Conservation (phyloP, 2,329 filamentous ascomycete genomes). For the Trichoderma sp. region DNA sequence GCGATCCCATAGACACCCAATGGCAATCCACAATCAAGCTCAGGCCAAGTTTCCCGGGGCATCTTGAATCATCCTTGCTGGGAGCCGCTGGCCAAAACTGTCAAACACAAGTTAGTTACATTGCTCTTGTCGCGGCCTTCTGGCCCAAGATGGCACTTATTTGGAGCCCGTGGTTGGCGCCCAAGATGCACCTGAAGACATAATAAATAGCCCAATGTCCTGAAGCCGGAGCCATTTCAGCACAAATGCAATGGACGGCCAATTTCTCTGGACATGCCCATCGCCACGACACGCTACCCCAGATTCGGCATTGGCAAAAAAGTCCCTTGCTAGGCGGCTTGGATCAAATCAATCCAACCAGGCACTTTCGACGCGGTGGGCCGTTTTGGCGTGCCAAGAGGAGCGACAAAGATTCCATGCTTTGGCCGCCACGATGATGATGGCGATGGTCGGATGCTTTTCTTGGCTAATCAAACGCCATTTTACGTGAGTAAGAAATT, state of each 20-base stretch:
- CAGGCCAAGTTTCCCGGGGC: neutral
- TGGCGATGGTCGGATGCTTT: neutral
- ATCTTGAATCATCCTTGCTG: neutral
- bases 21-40: neutral
- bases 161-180: neutral
- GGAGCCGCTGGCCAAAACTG: neutral
- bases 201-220: neutral
- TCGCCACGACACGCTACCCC: constrained; percentile 3
- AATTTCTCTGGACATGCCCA: neutral
- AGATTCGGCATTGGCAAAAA: constrained; percentile 7
- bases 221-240: neutral
- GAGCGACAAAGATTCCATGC: constrained; percentile 7
- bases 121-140: neutral
- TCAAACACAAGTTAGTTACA: neutral
- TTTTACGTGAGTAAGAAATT: neutral
- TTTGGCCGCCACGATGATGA: neutral
- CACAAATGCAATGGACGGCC: neutral
- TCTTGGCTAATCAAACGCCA: neutral
- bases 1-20: neutral
- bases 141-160: neutral
- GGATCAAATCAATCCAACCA: neutral
- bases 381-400: neutral
- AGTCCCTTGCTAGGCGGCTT: neutral
- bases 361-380: neutral
- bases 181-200: neutral